These are phyloP conservation scores for Forsythia suspensa DNA, from an alignment of 257 asterid genomes.

Conservation along the genomic window DNA sequence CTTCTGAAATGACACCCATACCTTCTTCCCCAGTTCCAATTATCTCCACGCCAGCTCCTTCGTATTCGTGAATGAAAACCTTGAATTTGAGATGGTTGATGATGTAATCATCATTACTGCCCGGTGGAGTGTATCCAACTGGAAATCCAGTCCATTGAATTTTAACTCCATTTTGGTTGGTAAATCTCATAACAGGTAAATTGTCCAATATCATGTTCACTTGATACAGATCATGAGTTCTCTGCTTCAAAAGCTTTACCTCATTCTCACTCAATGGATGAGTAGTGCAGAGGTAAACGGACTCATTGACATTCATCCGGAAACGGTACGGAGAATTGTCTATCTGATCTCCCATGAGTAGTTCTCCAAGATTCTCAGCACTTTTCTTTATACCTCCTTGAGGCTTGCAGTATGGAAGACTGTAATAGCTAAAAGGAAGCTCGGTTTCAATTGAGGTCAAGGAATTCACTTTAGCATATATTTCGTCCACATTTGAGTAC, in stretches of 20 bases:
- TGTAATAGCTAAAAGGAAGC: slow-evolving; percentile 44
- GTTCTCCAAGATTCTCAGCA: slow-evolving; percentile 49
- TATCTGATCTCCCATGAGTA: slow-evolving; percentile 48
- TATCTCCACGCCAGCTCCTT: slow-evolving; percentile 41
- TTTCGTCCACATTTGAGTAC: slow-evolving; percentile 24
- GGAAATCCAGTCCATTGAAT: slow-evolving; percentile 52
- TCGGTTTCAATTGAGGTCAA: slow-evolving; percentile 51
- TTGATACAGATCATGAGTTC: slow-evolving; percentile 47
- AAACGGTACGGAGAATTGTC: slow-evolving; percentile 47
- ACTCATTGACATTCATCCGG: slow-evolving; percentile 40
- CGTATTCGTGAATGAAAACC: slow-evolving; percentile 45
- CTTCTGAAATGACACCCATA: slow-evolving; percentile 35
- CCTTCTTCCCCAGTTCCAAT: slow-evolving; percentile 46
- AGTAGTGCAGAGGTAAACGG: slow-evolving; percentile 44
- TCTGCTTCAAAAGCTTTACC: slow-evolving; percentile 49
- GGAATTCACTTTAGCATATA: slow-evolving; percentile 41
- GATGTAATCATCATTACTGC: slow-evolving; percentile 38
- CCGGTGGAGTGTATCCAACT: slow-evolving; percentile 42
- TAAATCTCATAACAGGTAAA: slow-evolving; percentile 43
- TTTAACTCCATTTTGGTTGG: slow-evolving; percentile 40
- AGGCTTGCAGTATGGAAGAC: slow-evolving; percentile 44
- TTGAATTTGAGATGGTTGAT: slow-evolving; percentile 46
- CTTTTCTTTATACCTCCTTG: slow-evolving; percentile 39
- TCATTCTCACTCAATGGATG: slow-evolving; percentile 34
- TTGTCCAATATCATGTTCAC: slow-evolving; percentile 47